Evolutionary conservation across 2,329 filamentous ascomycete species (phyloP), one percentile per base, ranked within the genome.

Genomic region (Verticillium albo-atrum): DNA sequence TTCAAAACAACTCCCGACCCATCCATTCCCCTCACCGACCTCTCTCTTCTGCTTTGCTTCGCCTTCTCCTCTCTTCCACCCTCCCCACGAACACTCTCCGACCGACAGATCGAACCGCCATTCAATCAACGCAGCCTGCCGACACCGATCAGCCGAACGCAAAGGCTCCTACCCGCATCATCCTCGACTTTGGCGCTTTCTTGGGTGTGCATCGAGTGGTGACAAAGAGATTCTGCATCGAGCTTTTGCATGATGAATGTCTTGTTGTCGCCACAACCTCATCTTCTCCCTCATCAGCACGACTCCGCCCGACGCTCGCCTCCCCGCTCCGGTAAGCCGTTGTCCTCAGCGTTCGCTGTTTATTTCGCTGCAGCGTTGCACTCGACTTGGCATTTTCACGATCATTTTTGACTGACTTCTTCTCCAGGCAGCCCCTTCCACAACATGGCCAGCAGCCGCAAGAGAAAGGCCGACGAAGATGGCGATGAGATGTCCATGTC

Each of bases 401-500:
- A 25, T 50, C 20, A 25, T 50, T 23, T 23, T 50, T 12, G 42
- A 50, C 42, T 50, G 25, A 50, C 20, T 12, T 20, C 20, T 30
- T 14, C 50, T 30, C 51, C 50, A 64, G 60, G 62, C 57, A 60
- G 32, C 64, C 80, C 83, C 9, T 80, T 83, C 66, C 71, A 82
- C 61, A 81, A 72, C 71, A 85, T 86, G 81, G 66, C 74, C 20
- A 66, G 70, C 35, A 78, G 74, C 67, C 80, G 83, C 66, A 98
- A 98, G 82, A 89, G 95, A 76, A 98, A 98, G 82, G 92, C 91
- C 69, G 86, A 89, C 60, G 86, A 89, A 56, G 91, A 94, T 64
- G 88, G 89, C 71, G 90, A 93, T 71, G 91, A 92, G 70, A 97
- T 98, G 91, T 92, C 89, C 61, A 88, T 94, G 68, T 97, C 94